Base-by-base conservation (phyloP, 805 yeast species). In the Teunomyces lycoperdinae region DNA sequence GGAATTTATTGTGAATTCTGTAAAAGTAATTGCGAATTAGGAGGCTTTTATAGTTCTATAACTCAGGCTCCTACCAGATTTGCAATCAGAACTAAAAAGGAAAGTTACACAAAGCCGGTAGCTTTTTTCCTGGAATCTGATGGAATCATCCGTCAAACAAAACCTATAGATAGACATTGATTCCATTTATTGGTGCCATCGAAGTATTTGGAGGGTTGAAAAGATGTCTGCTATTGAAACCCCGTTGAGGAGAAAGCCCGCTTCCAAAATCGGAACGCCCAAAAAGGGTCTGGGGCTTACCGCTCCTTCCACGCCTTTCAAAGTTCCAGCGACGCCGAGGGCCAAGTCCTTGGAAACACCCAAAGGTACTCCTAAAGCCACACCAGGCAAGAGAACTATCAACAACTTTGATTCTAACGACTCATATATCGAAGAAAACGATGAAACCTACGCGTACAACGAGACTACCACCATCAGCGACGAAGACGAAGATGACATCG, bases 351-450 rank as follows among this genome's bases (percentile, higher is more conserved):
- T 53, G 5, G 45, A 50, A 26, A 53, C 56, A 5, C 56, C 56
- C 33, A 49, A 41, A 42, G 43, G 16, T 17, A 41, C 43, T 9
- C 43, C 43, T 30, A 41, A 13, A 26, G 41, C 41, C 28, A 38
- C 41, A 8, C 41, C 45, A 14, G 36, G 44, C 26, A 57, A 53
- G 42, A 55, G 54, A 34, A 58, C 64, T 9, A 50, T 61, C 29
- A 42, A 54, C 29, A 51, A 52, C 44, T 52, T 53, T 33, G 63
- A 58, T 39, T 49, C 58, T 6, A 67, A 69, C 43, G 58, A 58
- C 17, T 57, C 70, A 13, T 67, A 63, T 46, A 51, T 67, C 30
- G 76, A 72, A 49, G 74, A 70, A 35, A 71, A 72, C 7, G 77
- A 73, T 52, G 61, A 58, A 40, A 65, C 77, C 1, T 72, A 65